Evolutionary conservation across 2,329 filamentous ascomycete genomes (phyloP).

Genomic region (Pseudocercospora crystallina): DNA sequence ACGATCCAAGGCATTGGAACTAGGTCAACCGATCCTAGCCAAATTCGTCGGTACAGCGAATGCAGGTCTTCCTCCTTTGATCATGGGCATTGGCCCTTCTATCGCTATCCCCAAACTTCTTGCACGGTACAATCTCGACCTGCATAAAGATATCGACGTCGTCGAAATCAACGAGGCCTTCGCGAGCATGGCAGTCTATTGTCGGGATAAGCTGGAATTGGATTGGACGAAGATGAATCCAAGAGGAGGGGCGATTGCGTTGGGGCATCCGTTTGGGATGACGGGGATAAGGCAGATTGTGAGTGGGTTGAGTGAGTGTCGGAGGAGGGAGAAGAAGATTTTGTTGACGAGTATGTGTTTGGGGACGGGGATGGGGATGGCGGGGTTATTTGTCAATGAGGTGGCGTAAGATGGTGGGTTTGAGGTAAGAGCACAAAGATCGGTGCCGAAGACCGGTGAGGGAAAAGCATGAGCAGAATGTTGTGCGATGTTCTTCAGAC

Average conservation of each 20-base stretch:
- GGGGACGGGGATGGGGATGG: constrained; percentile 51
- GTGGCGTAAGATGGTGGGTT: constrained; percentile 30
- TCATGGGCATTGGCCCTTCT: constrained; percentile 87
- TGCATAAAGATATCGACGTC: constrained; percentile 64
- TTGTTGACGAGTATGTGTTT: constrained; percentile 87
- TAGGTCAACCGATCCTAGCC: constrained; percentile 68
- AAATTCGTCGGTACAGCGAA: constrained; percentile 69
- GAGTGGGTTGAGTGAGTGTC: constrained; percentile 68
- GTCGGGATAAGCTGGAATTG: constrained; percentile 68
- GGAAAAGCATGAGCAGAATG: no score
- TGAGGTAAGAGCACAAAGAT: no score
- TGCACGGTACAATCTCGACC: constrained; percentile 34
- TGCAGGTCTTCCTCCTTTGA: constrained; percentile 69
- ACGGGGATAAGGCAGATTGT: constrained; percentile 79
- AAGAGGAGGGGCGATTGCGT: constrained; percentile 83
- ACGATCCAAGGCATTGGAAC: constrained; percentile 70
- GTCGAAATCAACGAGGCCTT: constrained; percentile 93
- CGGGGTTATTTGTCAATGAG: constrained; percentile 50
- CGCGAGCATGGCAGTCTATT: constrained; percentile 65
- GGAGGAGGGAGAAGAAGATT: constrained; percentile 65
- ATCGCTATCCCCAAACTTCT: constrained; percentile 80
- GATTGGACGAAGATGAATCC: constrained; percentile 76
- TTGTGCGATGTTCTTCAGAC: no score
- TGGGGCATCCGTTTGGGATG: constrained; percentile 81
- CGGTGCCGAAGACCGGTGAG: no score